Percentiles rank a stretch among this genome's conserved stretches.
Conservation (phyloP, 192 early-diverging fungal genomes). For the Blastocladiella britannica region DNA sequence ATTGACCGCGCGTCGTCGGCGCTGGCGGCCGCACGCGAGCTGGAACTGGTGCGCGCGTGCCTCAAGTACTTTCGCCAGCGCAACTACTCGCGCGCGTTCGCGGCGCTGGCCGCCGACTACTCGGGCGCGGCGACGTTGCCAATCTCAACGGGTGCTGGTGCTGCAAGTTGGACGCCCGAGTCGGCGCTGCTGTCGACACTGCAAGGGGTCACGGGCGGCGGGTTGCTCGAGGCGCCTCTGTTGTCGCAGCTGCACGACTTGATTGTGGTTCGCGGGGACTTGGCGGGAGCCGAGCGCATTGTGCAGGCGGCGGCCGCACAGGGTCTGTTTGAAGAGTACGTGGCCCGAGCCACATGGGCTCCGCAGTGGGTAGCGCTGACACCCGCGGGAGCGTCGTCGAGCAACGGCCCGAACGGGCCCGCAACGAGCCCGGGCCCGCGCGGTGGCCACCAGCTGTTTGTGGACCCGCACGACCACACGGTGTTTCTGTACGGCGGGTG, state of each 20-base stretch:
- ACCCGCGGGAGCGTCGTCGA: slow-evolving; percentile 10
- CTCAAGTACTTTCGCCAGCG: neutral
- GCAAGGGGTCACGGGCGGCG: slow-evolving; percentile 31
- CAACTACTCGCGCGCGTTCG: slow-evolving; percentile 6
- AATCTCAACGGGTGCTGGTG: slow-evolving; percentile 76
- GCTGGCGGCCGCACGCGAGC: slow-evolving; percentile 34
- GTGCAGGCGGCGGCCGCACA: slow-evolving; percentile 34
- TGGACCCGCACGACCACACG: slow-evolving; percentile 46
- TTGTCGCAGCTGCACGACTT: slow-evolving; percentile 51
- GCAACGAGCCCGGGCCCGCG: slow-evolving; percentile 53
- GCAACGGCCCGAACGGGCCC: too few species aligned
- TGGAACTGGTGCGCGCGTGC: neutral
- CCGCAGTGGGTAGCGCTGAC: slow-evolving; percentile 41
- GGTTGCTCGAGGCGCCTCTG: slow-evolving; percentile 58
- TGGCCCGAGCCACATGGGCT: slow-evolving; percentile 41
- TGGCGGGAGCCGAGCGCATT: slow-evolving; percentile 46
- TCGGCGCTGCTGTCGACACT: slow-evolving; percentile 40
- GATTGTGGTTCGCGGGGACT: slow-evolving; percentile 49
- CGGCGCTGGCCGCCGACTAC: slow-evolving; percentile 51
- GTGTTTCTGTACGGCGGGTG: slow-evolving; percentile 89
- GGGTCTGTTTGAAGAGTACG: slow-evolving; percentile 54
- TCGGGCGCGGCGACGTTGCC: slow-evolving; percentile 63
- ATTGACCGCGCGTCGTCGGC: slow-evolving; percentile 42
- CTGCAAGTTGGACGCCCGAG: slow-evolving; percentile 47
- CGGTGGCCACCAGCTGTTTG: slow-evolving; percentile 94